Percentiles rank a stretch among this genome's conserved stretches.
Evolutionary conservation across 2,329 filamentous ascomycete species (phyloP).

Genomic region (Fusarium pininemorale): DNA sequence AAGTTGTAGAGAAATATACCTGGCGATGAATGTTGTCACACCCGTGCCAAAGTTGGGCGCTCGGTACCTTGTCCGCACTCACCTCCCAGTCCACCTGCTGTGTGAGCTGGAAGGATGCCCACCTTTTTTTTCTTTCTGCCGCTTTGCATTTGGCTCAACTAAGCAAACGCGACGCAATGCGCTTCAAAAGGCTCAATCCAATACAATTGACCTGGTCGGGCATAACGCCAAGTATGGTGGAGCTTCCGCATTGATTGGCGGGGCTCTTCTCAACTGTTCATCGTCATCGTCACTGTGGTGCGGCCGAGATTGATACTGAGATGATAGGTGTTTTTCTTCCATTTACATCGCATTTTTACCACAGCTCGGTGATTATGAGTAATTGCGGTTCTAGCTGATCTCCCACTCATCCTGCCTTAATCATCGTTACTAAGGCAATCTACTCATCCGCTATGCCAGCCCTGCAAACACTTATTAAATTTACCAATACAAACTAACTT

Average conservation of each 20-base stretch:
- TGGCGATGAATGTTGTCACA: conserved; percentile 33
- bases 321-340: conserved; percentile 14
- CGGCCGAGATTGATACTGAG: conserved; percentile 23
- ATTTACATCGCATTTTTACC: conserved; percentile 1
- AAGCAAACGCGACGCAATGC: conserved; percentile 26
- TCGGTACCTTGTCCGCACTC: conserved; percentile 32
- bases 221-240: conserved; percentile 42
- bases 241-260: conserved; percentile 39
- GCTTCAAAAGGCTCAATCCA: conserved; percentile 27
- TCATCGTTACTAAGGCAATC: not conserved
- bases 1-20: conserved; percentile 41
- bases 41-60: conserved; percentile 34
- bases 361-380: not conserved
- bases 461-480: not conserved
- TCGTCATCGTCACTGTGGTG: conserved; percentile 42
- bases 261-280: conserved; percentile 32
- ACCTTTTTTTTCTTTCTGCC: conserved; percentile 14
- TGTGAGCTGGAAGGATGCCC: conserved; percentile 7
- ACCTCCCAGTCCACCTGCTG: conserved; percentile 6
- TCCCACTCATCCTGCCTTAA: not conserved
- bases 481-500: conserved; percentile 11
- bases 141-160: conserved; percentile 27
- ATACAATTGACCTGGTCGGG: conserved; percentile 32
- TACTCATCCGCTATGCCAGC: not conserved
- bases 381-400: not conserved